Conservation (phyloP, 2,329 filamentous ascomycete genomes). For the Chaetoscypha palmicola region DNA sequence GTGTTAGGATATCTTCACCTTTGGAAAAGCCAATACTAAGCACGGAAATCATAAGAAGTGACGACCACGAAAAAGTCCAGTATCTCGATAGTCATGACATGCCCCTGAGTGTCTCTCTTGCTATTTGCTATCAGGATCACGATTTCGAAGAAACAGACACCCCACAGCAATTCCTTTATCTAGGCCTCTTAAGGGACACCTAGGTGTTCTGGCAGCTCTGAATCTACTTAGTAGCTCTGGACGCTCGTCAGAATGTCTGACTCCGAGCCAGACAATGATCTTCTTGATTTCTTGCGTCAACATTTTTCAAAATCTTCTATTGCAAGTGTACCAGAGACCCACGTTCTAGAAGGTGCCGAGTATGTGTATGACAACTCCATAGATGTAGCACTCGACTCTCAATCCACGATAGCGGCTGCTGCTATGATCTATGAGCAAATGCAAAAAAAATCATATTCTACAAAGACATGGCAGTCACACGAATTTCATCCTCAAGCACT, state of each 20-base stretch:
- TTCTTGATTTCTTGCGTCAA: slow-evolving; percentile 77
- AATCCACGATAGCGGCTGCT: slow-evolving; percentile 75
- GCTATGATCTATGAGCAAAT: slow-evolving; percentile 73
- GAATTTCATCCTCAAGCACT: slow-evolving; percentile 81
- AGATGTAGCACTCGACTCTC: slow-evolving; percentile 83
- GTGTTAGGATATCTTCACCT: no score
- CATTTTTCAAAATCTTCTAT: slow-evolving; percentile 57
- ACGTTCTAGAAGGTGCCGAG: slow-evolving; percentile 74
- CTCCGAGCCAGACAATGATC: slow-evolving; percentile 82
- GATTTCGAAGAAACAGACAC: no score
- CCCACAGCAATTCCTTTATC: no score
- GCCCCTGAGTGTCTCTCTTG: no score
- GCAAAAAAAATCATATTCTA: slow-evolving; percentile 76
- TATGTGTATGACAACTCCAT: slow-evolving; percentile 88
- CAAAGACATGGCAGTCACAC: slow-evolving; percentile 78
- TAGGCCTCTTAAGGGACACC: no score
- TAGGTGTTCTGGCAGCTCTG: no score
- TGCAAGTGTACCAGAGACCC: slow-evolving; percentile 59
- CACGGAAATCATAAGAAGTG: no score
- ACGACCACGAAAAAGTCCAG: no score
- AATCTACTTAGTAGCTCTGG: no score
- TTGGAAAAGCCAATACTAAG: no score
- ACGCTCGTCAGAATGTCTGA: slow-evolving; percentile 85
- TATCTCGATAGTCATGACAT: no score
- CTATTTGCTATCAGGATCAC: no score